phyloP scores from a whole-genome alignment of 2,329 filamentous ascomycete genomes.

The Penicillium vulpinum region DNA sequence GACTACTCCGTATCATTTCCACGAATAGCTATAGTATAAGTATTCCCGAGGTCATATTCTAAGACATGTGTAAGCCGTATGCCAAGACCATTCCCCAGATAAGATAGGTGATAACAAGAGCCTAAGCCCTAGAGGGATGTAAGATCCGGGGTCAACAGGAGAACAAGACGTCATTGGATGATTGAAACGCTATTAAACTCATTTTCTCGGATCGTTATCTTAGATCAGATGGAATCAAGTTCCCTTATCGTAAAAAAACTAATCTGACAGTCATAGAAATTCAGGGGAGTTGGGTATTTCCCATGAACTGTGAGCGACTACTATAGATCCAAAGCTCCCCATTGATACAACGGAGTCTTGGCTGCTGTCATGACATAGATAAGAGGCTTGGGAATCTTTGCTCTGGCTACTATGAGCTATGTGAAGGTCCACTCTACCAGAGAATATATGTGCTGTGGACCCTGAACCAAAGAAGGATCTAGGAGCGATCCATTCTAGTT shows the following conservation, averaged over 20 bases:
- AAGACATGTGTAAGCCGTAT: neutral
- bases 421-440: neutral
- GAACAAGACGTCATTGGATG: constrained; percentile 11
- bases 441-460: constrained; percentile 1
- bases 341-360: neutral
- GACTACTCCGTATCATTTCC: too few species aligned
- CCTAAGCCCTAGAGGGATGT: constrained; percentile 20
- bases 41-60: too few species aligned
- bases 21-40: too few species aligned
- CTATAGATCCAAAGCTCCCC: neutral
- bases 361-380: neutral
- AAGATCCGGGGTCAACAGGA: constrained; percentile 15
- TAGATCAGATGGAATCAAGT: neutral
- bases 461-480: neutral
- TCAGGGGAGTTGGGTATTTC: neutral
- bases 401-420: neutral
- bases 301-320: neutral
- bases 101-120: constrained; percentile 4
- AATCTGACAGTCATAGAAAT: constrained; percentile 2
- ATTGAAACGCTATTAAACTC: neutral
- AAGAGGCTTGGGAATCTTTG: neutral
- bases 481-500: neutral
- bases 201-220: constrained; percentile 12
- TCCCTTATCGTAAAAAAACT: neutral
- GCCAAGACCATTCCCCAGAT: neutral